Evolutionary conservation across 345 rosid genomes (phyloP).

Genomic region (Heritiera fomes): DNA sequence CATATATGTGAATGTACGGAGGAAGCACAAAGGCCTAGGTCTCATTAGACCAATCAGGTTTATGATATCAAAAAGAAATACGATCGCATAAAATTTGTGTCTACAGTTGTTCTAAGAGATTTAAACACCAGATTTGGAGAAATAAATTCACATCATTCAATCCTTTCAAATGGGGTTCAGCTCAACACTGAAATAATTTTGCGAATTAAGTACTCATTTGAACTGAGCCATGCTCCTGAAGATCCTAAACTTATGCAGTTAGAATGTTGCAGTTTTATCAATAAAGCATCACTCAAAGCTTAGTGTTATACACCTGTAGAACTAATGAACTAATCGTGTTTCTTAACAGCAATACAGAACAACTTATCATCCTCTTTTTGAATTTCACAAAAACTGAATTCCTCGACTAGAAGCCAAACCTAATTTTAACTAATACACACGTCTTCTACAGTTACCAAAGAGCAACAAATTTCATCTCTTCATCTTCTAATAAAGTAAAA

Average conservation of each 20-base stretch:
- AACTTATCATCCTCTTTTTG: background rate
- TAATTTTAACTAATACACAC: background rate
- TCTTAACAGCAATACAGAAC: background rate
- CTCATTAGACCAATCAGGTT: background rate
- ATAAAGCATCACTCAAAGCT: conserved; percentile 4
- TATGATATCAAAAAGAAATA: background rate
- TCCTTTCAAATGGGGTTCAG: background rate
- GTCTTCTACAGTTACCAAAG: background rate
- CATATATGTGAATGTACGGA: background rate
- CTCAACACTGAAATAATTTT: background rate
- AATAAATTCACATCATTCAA: background rate
- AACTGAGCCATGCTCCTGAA: background rate
- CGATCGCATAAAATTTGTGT: background rate
- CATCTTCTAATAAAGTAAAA: background rate
- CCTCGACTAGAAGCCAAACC: background rate
- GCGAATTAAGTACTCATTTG: background rate
- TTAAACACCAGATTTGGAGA: background rate
- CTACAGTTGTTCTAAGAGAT: background rate
- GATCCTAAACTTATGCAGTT: conserved; percentile 4
- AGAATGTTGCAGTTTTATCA: background rate
- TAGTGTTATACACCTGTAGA: background rate
- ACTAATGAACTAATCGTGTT: background rate
- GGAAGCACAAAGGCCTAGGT: background rate
- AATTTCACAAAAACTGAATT: background rate
- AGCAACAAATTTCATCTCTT: background rate